Percentiles rank a stretch among this genome's conserved stretches.
phyloP scores from a whole-genome alignment of 805 yeast species.

The Starmerella roubikii region DNA sequence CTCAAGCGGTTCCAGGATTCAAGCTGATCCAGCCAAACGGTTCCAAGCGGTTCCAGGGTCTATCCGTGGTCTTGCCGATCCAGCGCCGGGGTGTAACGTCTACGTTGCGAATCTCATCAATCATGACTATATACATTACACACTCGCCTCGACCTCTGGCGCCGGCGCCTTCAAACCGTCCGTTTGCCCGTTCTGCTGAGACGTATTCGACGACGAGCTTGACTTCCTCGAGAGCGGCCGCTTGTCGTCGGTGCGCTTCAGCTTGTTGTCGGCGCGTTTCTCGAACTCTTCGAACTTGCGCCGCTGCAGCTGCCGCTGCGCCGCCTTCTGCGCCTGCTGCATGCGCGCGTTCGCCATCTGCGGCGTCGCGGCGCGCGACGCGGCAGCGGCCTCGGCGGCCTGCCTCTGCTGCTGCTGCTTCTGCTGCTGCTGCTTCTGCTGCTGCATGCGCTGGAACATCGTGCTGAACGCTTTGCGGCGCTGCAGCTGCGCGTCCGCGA shows the following conservation, averaged over 20 bases:
- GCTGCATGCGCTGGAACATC: slow-evolving; percentile 24
- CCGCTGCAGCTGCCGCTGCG: slow-evolving; percentile 17
- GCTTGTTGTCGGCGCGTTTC: background rate
- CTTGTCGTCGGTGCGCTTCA: background rate
- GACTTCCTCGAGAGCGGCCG: background rate
- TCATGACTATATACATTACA: slow-evolving; percentile 1
- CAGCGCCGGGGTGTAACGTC: too few relatives aligned
- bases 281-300: background rate
- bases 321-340: slow-evolving; percentile 12
- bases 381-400: slow-evolving; percentile 22
- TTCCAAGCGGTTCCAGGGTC: too few relatives aligned
- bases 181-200: background rate
- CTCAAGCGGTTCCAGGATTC: too few relatives aligned
- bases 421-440: slow-evolving; percentile 29
- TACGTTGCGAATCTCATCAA: background rate
- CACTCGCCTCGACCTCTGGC: slow-evolving; percentile 18
- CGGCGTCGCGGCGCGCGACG: slow-evolving; percentile 22
- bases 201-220: background rate
- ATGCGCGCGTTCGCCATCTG: slow-evolving; percentile 15
- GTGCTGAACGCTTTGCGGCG: slow-evolving; percentile 41
- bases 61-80: too few relatives aligned
- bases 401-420: slow-evolving; percentile 30
- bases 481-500: slow-evolving; percentile 60
- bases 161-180: slow-evolving; percentile 8
- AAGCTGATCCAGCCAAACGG: too few relatives aligned